phyloP scores from a whole-genome alignment of 345 rosid species.

The Aquilaria sinensis region DNA sequence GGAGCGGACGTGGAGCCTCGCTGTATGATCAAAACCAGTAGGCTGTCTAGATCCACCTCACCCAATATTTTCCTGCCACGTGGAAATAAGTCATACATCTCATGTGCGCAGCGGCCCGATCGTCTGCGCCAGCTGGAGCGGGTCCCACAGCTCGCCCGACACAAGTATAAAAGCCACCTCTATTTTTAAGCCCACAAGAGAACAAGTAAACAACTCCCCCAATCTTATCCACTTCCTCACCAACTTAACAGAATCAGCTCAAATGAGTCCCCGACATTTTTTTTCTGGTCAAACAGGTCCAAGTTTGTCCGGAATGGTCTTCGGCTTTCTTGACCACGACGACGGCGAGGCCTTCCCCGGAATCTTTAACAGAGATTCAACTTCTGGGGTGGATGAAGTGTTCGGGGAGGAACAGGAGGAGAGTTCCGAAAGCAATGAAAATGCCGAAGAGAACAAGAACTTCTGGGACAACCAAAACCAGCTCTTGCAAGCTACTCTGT shows the following conservation, averaged over 20 bases:
- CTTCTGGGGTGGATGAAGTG: constrained; percentile 6
- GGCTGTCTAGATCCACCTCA: not conserved
- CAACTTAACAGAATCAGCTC: constrained; percentile 9
- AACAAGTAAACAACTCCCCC: not conserved
- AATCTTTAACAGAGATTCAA: not conserved
- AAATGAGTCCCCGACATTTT: constrained; percentile 8
- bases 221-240: constrained; percentile 11
- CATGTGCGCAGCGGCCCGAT: constrained; percentile 31
- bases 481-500: constrained; percentile 37
- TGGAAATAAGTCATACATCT: not conserved
- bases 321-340: constrained; percentile 34
- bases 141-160: constrained; percentile 14
- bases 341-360: constrained; percentile 4
- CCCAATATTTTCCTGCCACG: constrained; percentile 20
- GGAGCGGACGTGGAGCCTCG: constrained; percentile 28
- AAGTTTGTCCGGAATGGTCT: constrained; percentile 30
- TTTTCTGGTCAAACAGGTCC: constrained; percentile 10
- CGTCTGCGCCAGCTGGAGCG: constrained; percentile 22
- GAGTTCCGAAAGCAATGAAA: constrained; percentile 12
- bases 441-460: constrained; percentile 24
- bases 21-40: constrained; percentile 21
- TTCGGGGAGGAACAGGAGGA: not conserved
- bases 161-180: constrained; percentile 11
- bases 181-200: not conserved
- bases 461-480: constrained; percentile 56